Base-by-base conservation (phyloP, 768 basidiomycete species). In the Ramaria rubella region DNA sequence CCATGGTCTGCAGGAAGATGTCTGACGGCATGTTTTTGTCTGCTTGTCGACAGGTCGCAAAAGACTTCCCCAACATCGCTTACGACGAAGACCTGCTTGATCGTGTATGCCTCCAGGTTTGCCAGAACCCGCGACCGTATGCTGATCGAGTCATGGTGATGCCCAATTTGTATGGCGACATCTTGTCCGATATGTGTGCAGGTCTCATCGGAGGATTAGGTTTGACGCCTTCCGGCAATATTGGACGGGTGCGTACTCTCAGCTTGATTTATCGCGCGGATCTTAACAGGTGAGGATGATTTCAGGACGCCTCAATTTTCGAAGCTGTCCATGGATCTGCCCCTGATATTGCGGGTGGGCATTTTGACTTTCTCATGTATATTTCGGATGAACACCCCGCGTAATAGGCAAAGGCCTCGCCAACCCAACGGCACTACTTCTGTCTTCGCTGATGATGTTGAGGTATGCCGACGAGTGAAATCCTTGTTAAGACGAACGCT, bases 11-110 rank as follows among this genome's bases (percentile, higher is more conserved):
- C 67, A 96, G 94, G 94, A 97, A 97, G 86, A 93, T 98, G 89
- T 98, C 95, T 19, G 96, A 99, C 70, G 96, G 96, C 59, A 96
- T 98, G 94, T 99, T 99, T 81, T 77, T 99, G 72, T 88, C 91
- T 38, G 96, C 96, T 23, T 98, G 96, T 73, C 86, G 96, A 55
- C 87, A 92, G 63, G 91, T 99, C 38, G 87, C 95, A 5, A 94
- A 95, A 69, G 94, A 92, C 55, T 99, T 86, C 80, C 96, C 96
- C 19, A 83, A 86, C 59, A 82, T 99, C 65, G 77, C 81, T 40
- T 99, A 98, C 69, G 94, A 97, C 67, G 96, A 99, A 70, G 96
- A 99, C 70, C 80, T 99, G 49, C 79, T 99, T 59, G 96, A 99
- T 72, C 86, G 95, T 62, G 95, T 88, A 62, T 99, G 96, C 74